phyloP scores from a whole-genome alignment of 139 green algal species.

The Micromonas commoda region DNA sequence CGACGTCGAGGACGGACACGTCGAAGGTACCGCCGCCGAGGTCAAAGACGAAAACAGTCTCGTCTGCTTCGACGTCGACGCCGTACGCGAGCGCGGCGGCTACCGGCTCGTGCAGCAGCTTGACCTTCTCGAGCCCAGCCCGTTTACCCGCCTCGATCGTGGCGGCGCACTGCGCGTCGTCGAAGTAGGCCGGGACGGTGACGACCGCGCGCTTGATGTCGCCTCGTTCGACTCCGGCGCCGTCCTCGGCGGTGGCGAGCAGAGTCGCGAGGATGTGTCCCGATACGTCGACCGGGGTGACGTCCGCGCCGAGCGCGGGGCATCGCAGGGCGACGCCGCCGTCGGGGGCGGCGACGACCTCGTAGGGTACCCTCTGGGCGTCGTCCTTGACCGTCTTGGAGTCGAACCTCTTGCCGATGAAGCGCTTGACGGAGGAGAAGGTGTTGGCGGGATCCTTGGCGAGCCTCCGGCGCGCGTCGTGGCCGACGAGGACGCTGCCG shows the following conservation, averaged over 20 bases:
- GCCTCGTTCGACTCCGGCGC: not conserved
- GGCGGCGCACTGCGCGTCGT: constrained; percentile 82
- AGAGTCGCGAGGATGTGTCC: not conserved
- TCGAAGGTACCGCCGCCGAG: constrained; percentile 76
- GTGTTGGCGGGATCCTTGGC: constrained; percentile 10
- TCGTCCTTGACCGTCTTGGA: not conserved
- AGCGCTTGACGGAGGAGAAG: constrained; percentile 10
- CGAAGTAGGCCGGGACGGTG: constrained; percentile 88
- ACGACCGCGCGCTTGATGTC: constrained; percentile 43
- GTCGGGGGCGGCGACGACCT: not conserved
- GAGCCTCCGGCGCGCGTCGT: not conserved
- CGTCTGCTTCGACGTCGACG: constrained; percentile 19
- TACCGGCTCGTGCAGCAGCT: constrained; percentile 89
- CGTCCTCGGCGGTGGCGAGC: not conserved
- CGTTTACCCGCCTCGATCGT: constrained; percentile 54
- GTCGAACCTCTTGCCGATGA: constrained; percentile 23
- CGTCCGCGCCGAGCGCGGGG: not conserved
- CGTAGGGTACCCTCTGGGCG: not conserved
- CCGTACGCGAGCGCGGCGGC: constrained; percentile 81
- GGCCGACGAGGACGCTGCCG: not conserved
- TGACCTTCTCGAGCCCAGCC: constrained; percentile 78
- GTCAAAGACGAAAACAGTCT: constrained; percentile 64
- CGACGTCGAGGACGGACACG: constrained; percentile 89
- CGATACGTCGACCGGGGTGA: constrained; percentile 17
- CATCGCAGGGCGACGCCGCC: not conserved